Base-by-base conservation (phyloP, 441 rosid species). In the Lepidium campestre region DNA sequence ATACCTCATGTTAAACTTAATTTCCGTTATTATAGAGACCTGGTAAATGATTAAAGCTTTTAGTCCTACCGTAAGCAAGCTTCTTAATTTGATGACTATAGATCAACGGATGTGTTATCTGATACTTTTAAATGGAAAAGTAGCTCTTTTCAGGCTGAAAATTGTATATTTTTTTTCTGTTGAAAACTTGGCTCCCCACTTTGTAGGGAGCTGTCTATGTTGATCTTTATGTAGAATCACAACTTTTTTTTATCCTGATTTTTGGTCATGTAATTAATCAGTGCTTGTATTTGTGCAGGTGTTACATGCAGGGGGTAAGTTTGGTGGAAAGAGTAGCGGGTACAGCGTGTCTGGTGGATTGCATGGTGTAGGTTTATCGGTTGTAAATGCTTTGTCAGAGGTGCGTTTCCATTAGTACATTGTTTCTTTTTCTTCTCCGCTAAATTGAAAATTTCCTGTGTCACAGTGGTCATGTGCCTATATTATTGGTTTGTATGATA, bases 381-480 rank as follows among this genome's bases (percentile, higher is more conserved):
- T 91, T 76, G 99, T 94, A 63, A 94, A 94, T 84, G 98, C 98
- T 45, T 80, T 91, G 78, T 94, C 99, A 29, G 97, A 91, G 97
- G 98, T 94, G 52, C 49, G 81, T 50, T 74, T 56, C 25, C 39
- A 44, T 55, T 56, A 39, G 46, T 72, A 11, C 57, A 57, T 39
- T 45, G 25, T 32, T 44, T 19, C 27, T n/a, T 44, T 63, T 49
- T 40, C n/a, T 36, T 34, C 25, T 44, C 58, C 50, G 61, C 55
- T 20, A 50, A 23, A 35, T 29, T 69, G 22, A 47, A 53, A 14
- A 3, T 50, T 29, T 22, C 10, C 52, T 63, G 10, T 19, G 45
- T 36, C 61, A 36, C 31, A 20, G 29, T 11, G 27, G 57, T 19
- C 9, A 7, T 12, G 25, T 36, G 45, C 41, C 5, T 29, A 3